A percentile compares a stretch with the other conserved stretches of the same genome.
phyloP scores from a whole-genome alignment of 2,329 filamentous ascomycete genomes.

The Microdochium bolleyi region DNA sequence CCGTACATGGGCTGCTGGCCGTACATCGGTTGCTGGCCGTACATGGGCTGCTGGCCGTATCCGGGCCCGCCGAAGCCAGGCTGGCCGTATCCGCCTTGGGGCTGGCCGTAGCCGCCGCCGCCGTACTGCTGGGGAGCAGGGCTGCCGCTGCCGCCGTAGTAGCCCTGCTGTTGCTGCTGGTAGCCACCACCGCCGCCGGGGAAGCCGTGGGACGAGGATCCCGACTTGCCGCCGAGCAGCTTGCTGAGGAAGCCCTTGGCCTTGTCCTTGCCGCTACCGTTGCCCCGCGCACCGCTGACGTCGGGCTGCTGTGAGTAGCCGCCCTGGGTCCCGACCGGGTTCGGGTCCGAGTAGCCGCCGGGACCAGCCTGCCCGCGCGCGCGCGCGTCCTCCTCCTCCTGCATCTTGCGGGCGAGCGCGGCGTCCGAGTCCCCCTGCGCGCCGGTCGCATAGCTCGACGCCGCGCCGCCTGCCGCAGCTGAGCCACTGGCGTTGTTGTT shows the following conservation, averaged over 20 bases:
- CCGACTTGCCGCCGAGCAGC: constrained; percentile 2
- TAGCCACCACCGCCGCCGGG: background rate
- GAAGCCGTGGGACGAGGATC: background rate
- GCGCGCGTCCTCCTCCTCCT: constrained; percentile 74
- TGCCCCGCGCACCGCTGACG: background rate
- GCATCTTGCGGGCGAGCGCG: constrained; percentile 64
- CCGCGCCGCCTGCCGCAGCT: constrained; percentile 8
- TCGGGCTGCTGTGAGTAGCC: background rate
- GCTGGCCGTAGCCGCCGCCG: background rate
- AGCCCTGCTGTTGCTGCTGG: background rate
- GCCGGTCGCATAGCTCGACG: background rate
- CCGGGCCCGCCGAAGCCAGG: background rate
- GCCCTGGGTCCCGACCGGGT: background rate
- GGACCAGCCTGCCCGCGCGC: constrained; percentile 27
- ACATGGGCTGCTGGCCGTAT: background rate
- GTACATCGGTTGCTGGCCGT: background rate
- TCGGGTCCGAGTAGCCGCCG: constrained; percentile 1
- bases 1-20: constrained; percentile 19
- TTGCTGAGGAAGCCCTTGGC: constrained; percentile 10
- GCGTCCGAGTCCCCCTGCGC: constrained; percentile 56
- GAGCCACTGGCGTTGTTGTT: constrained; percentile 24
- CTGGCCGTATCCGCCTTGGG: background rate
- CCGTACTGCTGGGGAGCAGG: constrained; percentile 1
- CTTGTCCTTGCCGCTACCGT: background rate
- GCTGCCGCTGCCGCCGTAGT: background rate